Conservation (phyloP, 257 asterid species). For the Anisodus acutangulus region DNA sequence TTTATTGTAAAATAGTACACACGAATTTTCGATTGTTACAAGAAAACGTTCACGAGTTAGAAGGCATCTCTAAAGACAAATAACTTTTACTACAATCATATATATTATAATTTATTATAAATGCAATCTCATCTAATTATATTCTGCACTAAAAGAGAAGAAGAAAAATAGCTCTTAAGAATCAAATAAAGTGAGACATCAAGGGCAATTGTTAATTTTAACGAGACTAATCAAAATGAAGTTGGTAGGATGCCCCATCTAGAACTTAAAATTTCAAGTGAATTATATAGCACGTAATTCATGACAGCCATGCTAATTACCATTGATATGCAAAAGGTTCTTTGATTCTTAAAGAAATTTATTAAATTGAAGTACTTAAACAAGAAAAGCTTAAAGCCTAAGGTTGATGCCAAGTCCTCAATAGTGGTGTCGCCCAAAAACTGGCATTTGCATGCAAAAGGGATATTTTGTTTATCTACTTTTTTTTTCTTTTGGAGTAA, state of each 20-base stretch:
- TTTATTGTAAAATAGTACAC: not conserved
- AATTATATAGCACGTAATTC: slow-evolving; percentile 30
- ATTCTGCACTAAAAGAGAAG: not conserved
- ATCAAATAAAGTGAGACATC: slow-evolving; percentile 33
- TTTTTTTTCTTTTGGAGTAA: slow-evolving; percentile 25
- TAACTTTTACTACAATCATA: slow-evolving; percentile 24
- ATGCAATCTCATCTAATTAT: slow-evolving; percentile 26
- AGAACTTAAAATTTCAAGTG: slow-evolving; percentile 25
- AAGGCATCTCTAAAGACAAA: slow-evolving; percentile 16
- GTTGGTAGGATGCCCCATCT: slow-evolving; percentile 43
- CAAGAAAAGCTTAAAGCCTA: not conserved
- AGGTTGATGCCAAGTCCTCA: slow-evolving; percentile 27
- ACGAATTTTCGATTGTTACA: not conserved
- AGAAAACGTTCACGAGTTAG: not conserved
- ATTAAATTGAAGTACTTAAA: slow-evolving; percentile 31
- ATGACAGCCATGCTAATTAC: slow-evolving; percentile 38
- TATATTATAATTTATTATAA: not conserved
- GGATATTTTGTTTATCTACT: slow-evolving; percentile 19
- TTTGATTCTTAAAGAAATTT: slow-evolving; percentile 28
- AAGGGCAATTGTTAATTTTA: not conserved
- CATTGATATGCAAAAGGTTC: slow-evolving; percentile 19
- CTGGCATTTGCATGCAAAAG: not conserved
- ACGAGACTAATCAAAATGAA: slow-evolving; percentile 23
- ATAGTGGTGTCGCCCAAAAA: slow-evolving; percentile 24
- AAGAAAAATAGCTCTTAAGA: slow-evolving; percentile 24